Evolutionary conservation across 1,139 yeast species (phyloP).

Genomic region (Yamadazyma sp.): DNA sequence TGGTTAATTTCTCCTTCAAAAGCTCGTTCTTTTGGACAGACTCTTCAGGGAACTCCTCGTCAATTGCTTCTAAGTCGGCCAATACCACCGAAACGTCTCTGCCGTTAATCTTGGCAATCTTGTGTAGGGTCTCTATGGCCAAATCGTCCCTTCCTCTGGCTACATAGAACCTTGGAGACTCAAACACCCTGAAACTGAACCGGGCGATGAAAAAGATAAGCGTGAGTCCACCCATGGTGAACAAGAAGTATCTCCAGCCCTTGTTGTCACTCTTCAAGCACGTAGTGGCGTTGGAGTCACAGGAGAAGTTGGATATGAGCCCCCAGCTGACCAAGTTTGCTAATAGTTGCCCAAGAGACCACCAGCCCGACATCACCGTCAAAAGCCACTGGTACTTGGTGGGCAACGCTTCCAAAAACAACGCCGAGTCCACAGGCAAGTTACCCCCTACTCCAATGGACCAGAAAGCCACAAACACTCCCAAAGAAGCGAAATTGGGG

Average conservation of each 20-base stretch:
- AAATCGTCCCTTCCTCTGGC: constrained; percentile 38
- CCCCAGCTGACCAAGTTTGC: constrained; percentile 44
- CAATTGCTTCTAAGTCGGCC: constrained; percentile 31
- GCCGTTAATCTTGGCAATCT: constrained; percentile 37
- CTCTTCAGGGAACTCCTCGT: constrained; percentile 19
- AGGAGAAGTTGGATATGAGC: constrained; percentile 38
- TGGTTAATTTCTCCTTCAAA: constrained; percentile 24
- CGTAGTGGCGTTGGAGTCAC: constrained; percentile 21
- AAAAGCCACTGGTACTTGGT: constrained; percentile 38
- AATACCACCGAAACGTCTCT: constrained; percentile 25
- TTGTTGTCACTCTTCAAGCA: constrained; percentile 38
- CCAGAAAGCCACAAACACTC: constrained; percentile 41
- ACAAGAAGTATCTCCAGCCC: constrained; percentile 47
- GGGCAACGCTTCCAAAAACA: constrained; percentile 45
- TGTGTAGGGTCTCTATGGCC: constrained; percentile 36
- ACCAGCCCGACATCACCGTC: constrained; percentile 45
- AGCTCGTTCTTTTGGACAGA: constrained; percentile 18
- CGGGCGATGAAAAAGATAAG: constrained; percentile 36
- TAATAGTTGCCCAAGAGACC: constrained; percentile 44
- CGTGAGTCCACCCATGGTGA: constrained; percentile 41
- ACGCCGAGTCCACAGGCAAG: constrained; percentile 45
- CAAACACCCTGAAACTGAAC: constrained; percentile 37
- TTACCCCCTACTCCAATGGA: constrained; percentile 49
- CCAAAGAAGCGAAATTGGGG: constrained; percentile 43
- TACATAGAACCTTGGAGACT: constrained; percentile 40